Conservation (phyloP, 768 basidiomycete genomes). For the Collybia sordida region DNA sequence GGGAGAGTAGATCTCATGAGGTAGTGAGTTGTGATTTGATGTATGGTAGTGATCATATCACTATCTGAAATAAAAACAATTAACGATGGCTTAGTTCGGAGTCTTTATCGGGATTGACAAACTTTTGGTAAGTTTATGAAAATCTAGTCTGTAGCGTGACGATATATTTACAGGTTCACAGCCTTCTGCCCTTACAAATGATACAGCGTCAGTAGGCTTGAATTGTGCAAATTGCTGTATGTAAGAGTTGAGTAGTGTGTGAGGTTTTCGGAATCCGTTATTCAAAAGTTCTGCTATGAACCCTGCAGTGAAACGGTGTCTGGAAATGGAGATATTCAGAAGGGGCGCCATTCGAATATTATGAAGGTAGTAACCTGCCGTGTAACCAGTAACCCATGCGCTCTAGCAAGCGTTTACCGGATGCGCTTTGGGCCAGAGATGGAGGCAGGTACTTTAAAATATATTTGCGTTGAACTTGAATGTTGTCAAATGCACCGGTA, state of each 20-base stretch:
- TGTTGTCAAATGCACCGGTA: constrained; percentile 40
- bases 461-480: constrained; percentile 32
- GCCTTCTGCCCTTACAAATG: constrained; percentile 28
- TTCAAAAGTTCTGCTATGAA: constrained; percentile 39
- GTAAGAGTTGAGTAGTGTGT: constrained; percentile 40
- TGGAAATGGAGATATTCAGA: constrained; percentile 11
- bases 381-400: constrained; percentile 45
- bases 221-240: constrained; percentile 39
- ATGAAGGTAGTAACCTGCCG: constrained; percentile 32
- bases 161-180: constrained; percentile 25
- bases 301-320: constrained; percentile 47
- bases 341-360: neutral
- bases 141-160: constrained; percentile 38
- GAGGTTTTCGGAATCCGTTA: constrained; percentile 37
- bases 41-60: constrained; percentile 37
- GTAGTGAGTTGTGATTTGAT: constrained; percentile 36
- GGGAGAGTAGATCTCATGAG: constrained; percentile 40
- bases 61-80: constrained; percentile 20
- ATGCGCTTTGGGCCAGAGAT: constrained; percentile 21
- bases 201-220: constrained; percentile 34
- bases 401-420: constrained; percentile 33
- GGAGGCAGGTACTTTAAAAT: constrained; percentile 36
- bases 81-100: neutral
- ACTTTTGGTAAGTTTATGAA: constrained; percentile 43
- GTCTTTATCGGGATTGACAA: constrained; percentile 7